Conservation (phyloP, 2,329 filamentous ascomycete genomes). For the Aspergillus sp. region DNA sequence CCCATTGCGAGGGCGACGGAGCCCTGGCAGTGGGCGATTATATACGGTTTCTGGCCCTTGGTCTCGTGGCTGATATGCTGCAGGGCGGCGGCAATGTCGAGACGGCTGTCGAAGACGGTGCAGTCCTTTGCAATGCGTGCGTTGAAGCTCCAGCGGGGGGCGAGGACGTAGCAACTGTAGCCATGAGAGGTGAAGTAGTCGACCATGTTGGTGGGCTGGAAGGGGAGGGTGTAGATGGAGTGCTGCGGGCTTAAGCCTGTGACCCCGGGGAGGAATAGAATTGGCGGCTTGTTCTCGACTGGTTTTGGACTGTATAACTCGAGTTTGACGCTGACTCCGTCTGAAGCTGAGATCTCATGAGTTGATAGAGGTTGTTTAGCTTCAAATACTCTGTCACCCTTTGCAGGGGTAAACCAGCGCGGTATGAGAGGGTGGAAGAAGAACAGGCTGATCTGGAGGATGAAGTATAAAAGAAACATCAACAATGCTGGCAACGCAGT, state of each 20-base stretch:
- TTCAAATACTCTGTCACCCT: not conserved
- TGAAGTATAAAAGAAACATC: slow-evolving; percentile 12
- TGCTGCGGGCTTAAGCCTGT: not conserved
- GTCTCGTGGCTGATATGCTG: not conserved
- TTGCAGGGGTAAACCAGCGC: not conserved
- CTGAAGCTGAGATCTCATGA: not conserved
- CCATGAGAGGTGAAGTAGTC: slow-evolving; percentile 5
- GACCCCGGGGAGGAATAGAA: slow-evolving; percentile 10
- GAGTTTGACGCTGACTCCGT: not conserved
- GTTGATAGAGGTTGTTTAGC: not conserved
- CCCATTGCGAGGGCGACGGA: slow-evolving; percentile 9
- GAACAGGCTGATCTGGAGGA: slow-evolving; percentile 6
- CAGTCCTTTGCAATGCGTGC: not conserved
- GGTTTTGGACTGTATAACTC: not conserved
- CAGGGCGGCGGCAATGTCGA: slow-evolving; percentile 9
- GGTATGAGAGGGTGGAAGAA: slow-evolving; percentile 14
- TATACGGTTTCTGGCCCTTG: not conserved
- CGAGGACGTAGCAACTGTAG: slow-evolving; percentile 2
- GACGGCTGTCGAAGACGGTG: slow-evolving; percentile 11
- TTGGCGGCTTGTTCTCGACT: not conserved
- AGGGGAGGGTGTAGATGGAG: slow-evolving; percentile 8
- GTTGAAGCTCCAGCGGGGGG: slow-evolving; percentile 7
- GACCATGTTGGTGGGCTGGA: slow-evolving; percentile 7
- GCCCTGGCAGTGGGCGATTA: slow-evolving; percentile 14
- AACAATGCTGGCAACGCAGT: not conserved